Evolutionary conservation across 305 asterid species (phyloP), one percentile per base, ranked within the genome.

Genomic region (Euphrasia arctica): DNA sequence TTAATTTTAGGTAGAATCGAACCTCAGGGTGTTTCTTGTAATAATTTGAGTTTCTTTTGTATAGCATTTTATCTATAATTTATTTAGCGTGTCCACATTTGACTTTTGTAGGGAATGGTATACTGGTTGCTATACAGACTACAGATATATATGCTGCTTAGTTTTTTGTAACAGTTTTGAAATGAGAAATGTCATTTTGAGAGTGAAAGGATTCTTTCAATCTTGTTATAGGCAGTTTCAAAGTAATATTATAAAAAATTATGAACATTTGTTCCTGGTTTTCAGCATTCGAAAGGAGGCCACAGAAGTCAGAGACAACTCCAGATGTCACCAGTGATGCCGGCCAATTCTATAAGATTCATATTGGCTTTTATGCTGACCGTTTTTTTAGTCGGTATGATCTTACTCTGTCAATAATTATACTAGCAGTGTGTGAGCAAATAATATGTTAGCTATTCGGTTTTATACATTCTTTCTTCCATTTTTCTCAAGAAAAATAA

Each of bases 361-460:
- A 57, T 72, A 11, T 84, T 88, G 64, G 80, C 72, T 71, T 63
- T 88, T 73, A 76, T 78, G 85, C 71, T 88, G 65, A 82, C 89
- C 68, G 48, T 88, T 55, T 85, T 88, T 74, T 74, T 88, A 79
- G 78, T 85, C 36, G 93, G 96, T 88, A 78, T 69, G 79, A 64
- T 77, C 67, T 47, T 28, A 28, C 31, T 66, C 62, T 58, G 4
- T 4, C 55, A 52, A 52, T 25, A 25, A 61, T 59, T 56, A 39
- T 57, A 50, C 13, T 58, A 62, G 47, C 59, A 10, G 32, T 51
- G 25, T 60, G 4, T 27, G 2, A 36, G 57, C 51, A 11, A 67
- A 52, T 27, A n/a, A 32, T 34, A 45, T 49, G 47, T 59, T 27
- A 48, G 60, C 58, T 22, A 28, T 47, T 54, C n/a, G 27, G 27